phyloP scores from a whole-genome alignment of 176 grass and related monocot species.

The Ensete ventricosum region DNA sequence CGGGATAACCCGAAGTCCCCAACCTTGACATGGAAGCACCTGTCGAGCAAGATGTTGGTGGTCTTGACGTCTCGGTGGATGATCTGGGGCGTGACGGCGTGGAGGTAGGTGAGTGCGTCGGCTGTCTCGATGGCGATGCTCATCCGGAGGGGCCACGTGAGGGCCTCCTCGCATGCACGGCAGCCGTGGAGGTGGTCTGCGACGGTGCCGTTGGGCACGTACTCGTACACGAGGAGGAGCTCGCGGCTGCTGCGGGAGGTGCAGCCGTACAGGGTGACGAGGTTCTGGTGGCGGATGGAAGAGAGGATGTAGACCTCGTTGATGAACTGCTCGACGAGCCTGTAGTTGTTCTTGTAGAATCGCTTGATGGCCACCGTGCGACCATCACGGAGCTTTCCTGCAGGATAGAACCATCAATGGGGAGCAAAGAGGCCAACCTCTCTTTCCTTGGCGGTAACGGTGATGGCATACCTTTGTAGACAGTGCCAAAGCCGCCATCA shows the following conservation, averaged over 20 bases:
- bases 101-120: constrained; percentile 64
- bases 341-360: constrained; percentile 65
- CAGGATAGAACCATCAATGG: not conserved
- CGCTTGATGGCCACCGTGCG: constrained; percentile 74
- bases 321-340: constrained; percentile 56
- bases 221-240: constrained; percentile 77
- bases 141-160: constrained; percentile 65
- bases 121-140: constrained; percentile 73
- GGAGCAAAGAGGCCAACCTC: no score
- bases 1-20: constrained; percentile 77
- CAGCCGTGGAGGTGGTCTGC: constrained; percentile 77
- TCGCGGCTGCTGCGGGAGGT: constrained; percentile 56
- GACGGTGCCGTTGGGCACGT: constrained; percentile 68
- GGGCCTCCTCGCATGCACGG: constrained; percentile 20
- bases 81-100: constrained; percentile 54
- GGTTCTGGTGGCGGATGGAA: constrained; percentile 51
- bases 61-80: constrained; percentile 92
- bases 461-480: constrained; percentile 37
- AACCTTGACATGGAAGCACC: constrained; percentile 63
- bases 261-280: constrained; percentile 70
- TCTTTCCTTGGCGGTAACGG: no score
- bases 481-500: constrained; percentile 41
- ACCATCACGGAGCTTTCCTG: constrained; percentile 73
- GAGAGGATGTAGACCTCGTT: constrained; percentile 89
- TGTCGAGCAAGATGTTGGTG: constrained; percentile 73